Conservation (phyloP, 1,284 basidiomycete genomes). For the Trichosporon ovoides region DNA sequence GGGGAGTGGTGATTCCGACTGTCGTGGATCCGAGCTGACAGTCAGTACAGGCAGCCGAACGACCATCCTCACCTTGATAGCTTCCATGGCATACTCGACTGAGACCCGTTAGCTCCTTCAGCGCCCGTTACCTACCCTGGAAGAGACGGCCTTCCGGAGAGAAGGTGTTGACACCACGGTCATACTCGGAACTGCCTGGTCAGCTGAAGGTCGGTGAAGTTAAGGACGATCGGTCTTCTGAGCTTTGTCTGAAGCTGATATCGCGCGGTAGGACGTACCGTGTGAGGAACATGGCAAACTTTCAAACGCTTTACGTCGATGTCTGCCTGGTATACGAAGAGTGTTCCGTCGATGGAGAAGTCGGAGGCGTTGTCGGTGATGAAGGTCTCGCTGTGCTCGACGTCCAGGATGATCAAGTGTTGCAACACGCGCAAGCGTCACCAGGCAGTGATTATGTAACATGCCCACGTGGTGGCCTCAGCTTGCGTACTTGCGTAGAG, state of each 20-base stretch:
- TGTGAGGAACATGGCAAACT: constrained; percentile 44
- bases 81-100: constrained; percentile 99
- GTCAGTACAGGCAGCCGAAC: constrained; percentile 6
- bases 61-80: constrained; percentile 71
- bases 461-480: constrained; percentile 2
- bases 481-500: too few species aligned
- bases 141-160: constrained; percentile 72
- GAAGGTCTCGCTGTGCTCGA: background rate
- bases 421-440: constrained; percentile 13
- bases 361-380: background rate
- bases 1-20: constrained; percentile 81
- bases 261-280: constrained; percentile 33
- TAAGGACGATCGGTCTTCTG: background rate
- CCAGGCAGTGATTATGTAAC: constrained; percentile 1
- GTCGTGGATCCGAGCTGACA: constrained; percentile 93
- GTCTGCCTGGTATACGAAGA: background rate
- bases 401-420: too few species aligned
- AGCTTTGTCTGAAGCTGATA: background rate
- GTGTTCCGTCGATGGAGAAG: background rate
- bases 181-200: constrained; percentile 51
- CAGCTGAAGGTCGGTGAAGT: background rate
- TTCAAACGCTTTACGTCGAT: background rate
- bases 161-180: constrained; percentile 98
- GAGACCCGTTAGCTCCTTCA: constrained; percentile 13
- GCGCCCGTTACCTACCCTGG: constrained; percentile 43